phyloP scores from a whole-genome alignment of 805 yeast species.

The Saccharomyces eubayanus region DNA sequence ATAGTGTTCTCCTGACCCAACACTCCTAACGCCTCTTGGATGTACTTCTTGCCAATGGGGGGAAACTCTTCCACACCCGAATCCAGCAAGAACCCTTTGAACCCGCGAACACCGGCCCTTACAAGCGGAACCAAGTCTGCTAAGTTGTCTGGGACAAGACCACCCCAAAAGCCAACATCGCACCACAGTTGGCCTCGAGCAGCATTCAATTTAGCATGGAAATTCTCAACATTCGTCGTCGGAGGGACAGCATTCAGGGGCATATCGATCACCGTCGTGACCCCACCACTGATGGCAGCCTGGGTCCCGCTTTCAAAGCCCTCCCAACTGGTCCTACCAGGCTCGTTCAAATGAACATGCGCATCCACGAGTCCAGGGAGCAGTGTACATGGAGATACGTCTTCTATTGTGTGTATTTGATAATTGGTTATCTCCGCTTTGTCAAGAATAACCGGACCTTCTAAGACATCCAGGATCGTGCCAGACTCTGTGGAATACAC shows the following conservation, averaged over 20 bases:
- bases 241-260: slow-evolving; percentile 95
- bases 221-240: slow-evolving; percentile 74
- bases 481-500: slow-evolving; percentile 51
- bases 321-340: slow-evolving; percentile 98
- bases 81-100: slow-evolving; percentile 86
- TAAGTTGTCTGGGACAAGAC: slow-evolving; percentile 73
- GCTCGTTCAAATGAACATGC: slow-evolving; percentile 92
- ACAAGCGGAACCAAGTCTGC: slow-evolving; percentile 66
- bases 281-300: slow-evolving; percentile 94
- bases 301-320: slow-evolving; percentile 95
- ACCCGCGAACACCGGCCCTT: slow-evolving; percentile 83
- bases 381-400: slow-evolving; percentile 55
- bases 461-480: slow-evolving; percentile 48
- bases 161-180: slow-evolving; percentile 96
- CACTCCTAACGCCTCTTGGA: slow-evolving; percentile 53
- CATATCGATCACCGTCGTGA: slow-evolving; percentile 92
- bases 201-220: slow-evolving; percentile 66
- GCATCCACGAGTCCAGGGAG: slow-evolving; percentile 91
- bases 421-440: slow-evolving; percentile 38
- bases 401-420: slow-evolving; percentile 39
- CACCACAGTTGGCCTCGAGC: slow-evolving; percentile 82
- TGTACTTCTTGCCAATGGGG: slow-evolving; percentile 57
- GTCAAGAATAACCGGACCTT: slow-evolving; percentile 27
- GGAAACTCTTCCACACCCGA: slow-evolving; percentile 97
- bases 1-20: slow-evolving; percentile 60